Evolutionary conservation across 2,329 filamentous ascomycete genomes (phyloP), one percentile per base, ranked within the genome.

Genomic region (Colletotrichum horii): DNA sequence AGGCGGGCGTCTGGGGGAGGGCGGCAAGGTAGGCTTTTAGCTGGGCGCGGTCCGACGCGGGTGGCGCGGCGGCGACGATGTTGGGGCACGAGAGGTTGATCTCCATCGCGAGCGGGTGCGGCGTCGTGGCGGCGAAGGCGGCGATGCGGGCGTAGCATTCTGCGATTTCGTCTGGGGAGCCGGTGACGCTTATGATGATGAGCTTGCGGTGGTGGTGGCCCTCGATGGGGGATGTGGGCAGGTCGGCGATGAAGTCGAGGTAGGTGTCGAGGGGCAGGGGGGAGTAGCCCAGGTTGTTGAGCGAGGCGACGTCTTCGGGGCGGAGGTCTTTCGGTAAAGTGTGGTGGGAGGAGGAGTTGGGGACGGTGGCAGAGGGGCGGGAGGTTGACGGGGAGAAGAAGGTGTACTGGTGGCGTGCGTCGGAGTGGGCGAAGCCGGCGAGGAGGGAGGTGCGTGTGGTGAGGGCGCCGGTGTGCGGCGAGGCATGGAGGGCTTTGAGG

Each of bases 71-170:
- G 22, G 86, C 85, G 0, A 89, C 87, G 66, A 96, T 96, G 80
- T 96, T 96, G 0, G 94, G 94, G 79, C 94, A 96, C 36, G 91
- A 94, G 34, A 96, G 89, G 81, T 96, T 96, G 79, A 96, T 87
- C 83, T 96, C 94, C 87, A 96, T 91, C 22, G 92, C 92, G 1
- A 95, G 85, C 2, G 88, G 87, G 78, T 91, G 83, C 6, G 82
- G 77, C 2, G 80, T 78, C n/a, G 88, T 74, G 6, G 86, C 28
- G 30, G 64, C 5, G 81, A 86, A 88, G 62, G 30, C 74, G 74
- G 81, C 82, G 75, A 94, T 88, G 16, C 85, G 83, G 1, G 78
- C 76, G 80, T 94, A 93, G 83, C 91, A 93, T 71, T 84, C 78
- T 0, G 85, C 84, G 0, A 95, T 88, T 14, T 94, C 91, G 1